These are phyloP conservation scores for Dalbergia cultrata DNA, from an alignment of 306 rosid genomes.

Conservation along the genomic window DNA sequence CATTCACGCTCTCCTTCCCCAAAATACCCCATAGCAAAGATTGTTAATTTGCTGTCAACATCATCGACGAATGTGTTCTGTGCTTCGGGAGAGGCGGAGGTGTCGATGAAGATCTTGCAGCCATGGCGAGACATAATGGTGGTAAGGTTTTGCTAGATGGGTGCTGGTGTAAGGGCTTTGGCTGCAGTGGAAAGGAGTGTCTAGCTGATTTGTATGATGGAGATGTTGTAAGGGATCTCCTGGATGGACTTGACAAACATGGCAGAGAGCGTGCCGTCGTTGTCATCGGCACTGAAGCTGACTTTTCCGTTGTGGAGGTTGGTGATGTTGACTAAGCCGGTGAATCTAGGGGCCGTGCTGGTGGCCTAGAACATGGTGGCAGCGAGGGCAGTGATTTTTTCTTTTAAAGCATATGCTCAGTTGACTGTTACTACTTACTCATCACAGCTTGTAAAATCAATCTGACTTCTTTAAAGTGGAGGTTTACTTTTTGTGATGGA, in stretches of 20 bases:
- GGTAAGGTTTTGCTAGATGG: slow-evolving; percentile 69
- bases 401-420: too few relatives aligned
- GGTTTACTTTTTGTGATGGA: slow-evolving; percentile 28
- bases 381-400: slow-evolving; percentile 78
- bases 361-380: slow-evolving; percentile 92
- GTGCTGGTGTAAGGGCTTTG: slow-evolving; percentile 76
- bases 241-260: slow-evolving; percentile 74
- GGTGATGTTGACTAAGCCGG: slow-evolving; percentile 93
- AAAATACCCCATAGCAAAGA: too few relatives aligned
- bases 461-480: slow-evolving; percentile 1
- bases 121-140: slow-evolving; percentile 74
- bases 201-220: slow-evolving; percentile 78
- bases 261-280: slow-evolving; percentile 63
- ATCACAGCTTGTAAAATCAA: background rate
- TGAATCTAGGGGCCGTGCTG: slow-evolving; percentile 76
- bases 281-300: slow-evolving; percentile 71
- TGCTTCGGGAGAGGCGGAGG: slow-evolving; percentile 51
- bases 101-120: slow-evolving; percentile 73
- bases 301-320: slow-evolving; percentile 84
- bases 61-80: slow-evolving; percentile 51
- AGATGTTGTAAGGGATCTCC: slow-evolving; percentile 80
- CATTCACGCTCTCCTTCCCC: too few relatives aligned
- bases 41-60: slow-evolving; percentile 67
- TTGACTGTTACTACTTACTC: background rate
- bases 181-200: slow-evolving; percentile 73